phyloP scores from a whole-genome alignment of 306 rosid genomes.

The Albizia julibrissin region DNA sequence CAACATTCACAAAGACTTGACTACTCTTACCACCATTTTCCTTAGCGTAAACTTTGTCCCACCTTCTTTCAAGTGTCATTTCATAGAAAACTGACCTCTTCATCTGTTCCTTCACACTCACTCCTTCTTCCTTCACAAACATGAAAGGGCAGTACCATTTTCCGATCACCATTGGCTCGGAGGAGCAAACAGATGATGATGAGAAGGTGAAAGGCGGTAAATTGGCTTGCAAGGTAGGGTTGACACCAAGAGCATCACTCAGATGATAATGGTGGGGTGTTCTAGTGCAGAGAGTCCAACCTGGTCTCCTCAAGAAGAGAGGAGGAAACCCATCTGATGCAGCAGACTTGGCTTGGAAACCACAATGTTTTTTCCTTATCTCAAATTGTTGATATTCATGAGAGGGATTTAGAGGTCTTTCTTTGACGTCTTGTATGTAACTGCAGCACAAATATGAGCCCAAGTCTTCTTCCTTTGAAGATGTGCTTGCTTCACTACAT shows the following conservation, averaged over 20 bases:
- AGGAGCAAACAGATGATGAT: background rate
- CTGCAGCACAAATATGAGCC: constrained; percentile 25
- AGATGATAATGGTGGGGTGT: constrained; percentile 27
- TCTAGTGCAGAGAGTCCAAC: constrained; percentile 22
- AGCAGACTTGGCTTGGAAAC: constrained; percentile 45
- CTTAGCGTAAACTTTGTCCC: background rate
- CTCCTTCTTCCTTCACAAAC: background rate
- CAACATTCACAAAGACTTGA: background rate
- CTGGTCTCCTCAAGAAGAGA: constrained; percentile 17
- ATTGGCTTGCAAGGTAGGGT: constrained; percentile 32
- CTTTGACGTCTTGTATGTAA: constrained; percentile 22
- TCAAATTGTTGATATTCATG: constrained; percentile 38
- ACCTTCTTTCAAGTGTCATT: background rate
- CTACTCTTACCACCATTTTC: background rate
- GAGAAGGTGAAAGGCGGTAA: constrained; percentile 43
- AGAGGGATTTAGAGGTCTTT: constrained; percentile 36
- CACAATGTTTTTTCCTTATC: background rate
- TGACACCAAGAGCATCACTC: constrained; percentile 48
- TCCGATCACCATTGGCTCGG: constrained; percentile 42
- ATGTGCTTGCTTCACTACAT: constrained; percentile 43
- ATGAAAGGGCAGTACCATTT: constrained; percentile 49
- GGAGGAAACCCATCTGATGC: constrained; percentile 52
- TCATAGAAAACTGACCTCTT: constrained; percentile 1
- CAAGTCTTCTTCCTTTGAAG: constrained; percentile 44
- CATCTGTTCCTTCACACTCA: background rate